phyloP scores from a whole-genome alignment of 139 green algal species.

The Chlamydomonas schloesseri region DNA sequence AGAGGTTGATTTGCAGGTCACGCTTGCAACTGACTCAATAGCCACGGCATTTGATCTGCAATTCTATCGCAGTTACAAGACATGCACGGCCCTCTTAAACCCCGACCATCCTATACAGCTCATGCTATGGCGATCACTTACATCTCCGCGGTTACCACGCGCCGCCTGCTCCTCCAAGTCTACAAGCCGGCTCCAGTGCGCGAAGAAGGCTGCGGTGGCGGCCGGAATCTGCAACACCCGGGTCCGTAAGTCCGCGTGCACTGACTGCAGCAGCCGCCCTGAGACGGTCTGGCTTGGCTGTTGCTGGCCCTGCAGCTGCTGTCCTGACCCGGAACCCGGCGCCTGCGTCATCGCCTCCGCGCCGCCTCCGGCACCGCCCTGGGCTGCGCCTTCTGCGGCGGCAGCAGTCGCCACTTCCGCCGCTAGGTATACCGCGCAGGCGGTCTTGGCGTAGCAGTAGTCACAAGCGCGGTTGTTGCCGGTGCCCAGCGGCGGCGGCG shows the following conservation, averaged over 20 bases:
- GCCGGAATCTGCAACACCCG: conserved; percentile 8
- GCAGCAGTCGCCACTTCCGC: conserved; percentile 41
- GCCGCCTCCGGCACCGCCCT: too few relatives aligned
- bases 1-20: too few relatives aligned
- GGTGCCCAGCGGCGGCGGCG: conserved; percentile 59
- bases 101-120: too few relatives aligned
- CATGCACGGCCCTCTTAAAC: too few relatives aligned
- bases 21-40: too few relatives aligned
- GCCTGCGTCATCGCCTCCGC: conserved; percentile 38
- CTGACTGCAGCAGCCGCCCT: not conserved
- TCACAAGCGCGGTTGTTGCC: not conserved
- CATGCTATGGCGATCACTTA: too few relatives aligned
- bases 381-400: conserved; percentile 42
- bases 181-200: conserved; percentile 78
- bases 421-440: conserved; percentile 74
- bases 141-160: conserved; percentile 48
- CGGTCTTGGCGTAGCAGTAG: not conserved
- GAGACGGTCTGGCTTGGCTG: not conserved
- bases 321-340: not conserved
- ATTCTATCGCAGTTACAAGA: too few relatives aligned
- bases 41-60: too few relatives aligned
- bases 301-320: not conserved
- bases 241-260: not conserved
- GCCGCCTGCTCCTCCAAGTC: conserved; percentile 76
- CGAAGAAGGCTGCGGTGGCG: conserved; percentile 68